phyloP scores from a whole-genome alignment of 2,329 filamentous ascomycete species.

The Dactylellina cionopaga region DNA sequence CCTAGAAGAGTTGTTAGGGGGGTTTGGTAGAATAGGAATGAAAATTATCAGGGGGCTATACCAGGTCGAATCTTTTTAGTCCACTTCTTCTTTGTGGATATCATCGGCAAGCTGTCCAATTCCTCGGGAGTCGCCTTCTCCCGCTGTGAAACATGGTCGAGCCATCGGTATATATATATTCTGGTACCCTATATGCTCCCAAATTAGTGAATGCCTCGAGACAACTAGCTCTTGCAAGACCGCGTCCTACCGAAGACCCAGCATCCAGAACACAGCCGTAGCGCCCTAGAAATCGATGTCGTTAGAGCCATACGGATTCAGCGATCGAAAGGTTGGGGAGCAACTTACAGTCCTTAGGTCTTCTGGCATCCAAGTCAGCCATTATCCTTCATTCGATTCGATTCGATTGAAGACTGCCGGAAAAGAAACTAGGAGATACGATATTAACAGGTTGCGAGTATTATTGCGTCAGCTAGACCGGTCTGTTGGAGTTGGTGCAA shows the following conservation, averaged over 20 bases:
- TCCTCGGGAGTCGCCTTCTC: slow-evolving; percentile 70
- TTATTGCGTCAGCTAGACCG: too few relatives aligned
- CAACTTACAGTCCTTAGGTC: slow-evolving; percentile 23
- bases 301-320: too few relatives aligned
- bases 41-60: slow-evolving; percentile 57
- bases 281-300: slow-evolving; percentile 52
- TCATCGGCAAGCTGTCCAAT: slow-evolving; percentile 76
- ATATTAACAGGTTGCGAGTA: too few relatives aligned
- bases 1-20: slow-evolving; percentile 60
- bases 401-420: neutral
- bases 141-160: slow-evolving; percentile 75
- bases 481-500: too few relatives aligned
- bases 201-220: slow-evolving; percentile 3
- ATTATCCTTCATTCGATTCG: slow-evolving; percentile 20
- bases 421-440: neutral
- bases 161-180: slow-evolving; percentile 93
- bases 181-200: slow-evolving; percentile 73
- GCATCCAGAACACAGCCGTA: slow-evolving; percentile 98
- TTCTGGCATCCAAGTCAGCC: slow-evolving; percentile 9
- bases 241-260: slow-evolving; percentile 77
- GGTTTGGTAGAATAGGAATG: neutral
- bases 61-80: slow-evolving; percentile 94
- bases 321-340: neutral
- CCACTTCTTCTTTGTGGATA: slow-evolving; percentile 86
- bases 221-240: slow-evolving; percentile 47